Percentiles rank a stretch among this genome's conserved stretches.
These are phyloP conservation scores for Uronychia setigera DNA, from an alignment of 73 alveolate species.

Conservation along the genomic window DNA sequence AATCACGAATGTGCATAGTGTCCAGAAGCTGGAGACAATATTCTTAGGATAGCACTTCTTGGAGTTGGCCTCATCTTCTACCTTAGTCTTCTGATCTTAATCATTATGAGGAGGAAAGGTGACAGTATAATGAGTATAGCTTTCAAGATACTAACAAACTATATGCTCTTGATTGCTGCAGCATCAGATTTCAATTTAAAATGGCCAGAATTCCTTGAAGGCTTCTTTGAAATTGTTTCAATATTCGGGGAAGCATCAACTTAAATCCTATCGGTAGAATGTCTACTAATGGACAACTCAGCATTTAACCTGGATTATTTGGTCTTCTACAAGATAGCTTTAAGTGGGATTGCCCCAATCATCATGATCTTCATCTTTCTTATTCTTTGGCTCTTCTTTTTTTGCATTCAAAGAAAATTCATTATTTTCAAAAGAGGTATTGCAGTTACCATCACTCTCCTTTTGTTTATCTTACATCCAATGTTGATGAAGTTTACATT, in stretches of 20 bases:
- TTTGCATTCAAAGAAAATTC: neutral
- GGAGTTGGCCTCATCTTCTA: neutral
- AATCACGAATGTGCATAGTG: neutral
- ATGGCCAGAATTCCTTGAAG: neutral
- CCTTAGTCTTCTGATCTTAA: neutral
- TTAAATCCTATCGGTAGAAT: neutral
- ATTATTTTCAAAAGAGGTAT: constrained; percentile 20
- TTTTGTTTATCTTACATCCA: constrained; percentile 59
- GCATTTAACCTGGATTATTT: neutral
- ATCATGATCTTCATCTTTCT: neutral
- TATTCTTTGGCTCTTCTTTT: neutral
- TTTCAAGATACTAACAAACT: neutral
- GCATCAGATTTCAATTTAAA: neutral
- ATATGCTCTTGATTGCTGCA: neutral
- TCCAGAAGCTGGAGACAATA: neutral
- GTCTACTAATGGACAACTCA: neutral
- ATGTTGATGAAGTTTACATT: constrained; percentile 33
- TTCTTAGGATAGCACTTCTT: neutral
- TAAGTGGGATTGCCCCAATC: neutral
- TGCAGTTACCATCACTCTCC: constrained; percentile 27
- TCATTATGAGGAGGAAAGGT: neutral
- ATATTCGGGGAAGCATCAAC: neutral
- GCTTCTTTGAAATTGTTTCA: neutral
- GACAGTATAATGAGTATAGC: neutral
- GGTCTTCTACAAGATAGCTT: neutral